These are phyloP conservation scores for Candida golubevii DNA, from an alignment of 805 yeast genomes.

Conservation along the genomic window DNA sequence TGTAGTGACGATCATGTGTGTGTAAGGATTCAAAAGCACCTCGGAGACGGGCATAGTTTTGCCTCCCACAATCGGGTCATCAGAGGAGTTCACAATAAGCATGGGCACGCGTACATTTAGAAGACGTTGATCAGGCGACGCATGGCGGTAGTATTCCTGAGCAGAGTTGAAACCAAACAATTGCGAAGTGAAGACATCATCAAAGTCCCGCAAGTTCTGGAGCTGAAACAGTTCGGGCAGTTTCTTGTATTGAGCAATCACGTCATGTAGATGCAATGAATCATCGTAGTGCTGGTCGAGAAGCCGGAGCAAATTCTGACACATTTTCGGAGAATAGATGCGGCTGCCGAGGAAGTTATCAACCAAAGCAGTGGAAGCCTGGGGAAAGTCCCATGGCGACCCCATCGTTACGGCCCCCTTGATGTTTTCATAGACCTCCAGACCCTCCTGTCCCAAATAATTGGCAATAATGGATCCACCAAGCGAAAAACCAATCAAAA, in stretches of 20 bases:
- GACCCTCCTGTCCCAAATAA: constrained; percentile 62
- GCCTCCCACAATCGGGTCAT: constrained; percentile 63
- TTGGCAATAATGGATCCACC: constrained; percentile 67
- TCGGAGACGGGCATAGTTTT: constrained; percentile 50
- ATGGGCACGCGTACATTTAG: constrained; percentile 57
- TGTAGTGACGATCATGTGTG: constrained; percentile 53
- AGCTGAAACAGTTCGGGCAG: constrained; percentile 30
- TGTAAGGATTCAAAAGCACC: constrained; percentile 51
- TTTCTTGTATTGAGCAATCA: constrained; percentile 24
- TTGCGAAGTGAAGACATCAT: constrained; percentile 55
- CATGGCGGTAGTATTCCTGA: constrained; percentile 59
- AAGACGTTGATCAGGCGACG: constrained; percentile 56
- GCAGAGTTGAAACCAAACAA: constrained; percentile 61
- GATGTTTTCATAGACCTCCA: constrained; percentile 44
- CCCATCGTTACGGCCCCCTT: constrained; percentile 58
- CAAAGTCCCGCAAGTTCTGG: constrained; percentile 51
- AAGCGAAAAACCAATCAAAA: constrained; percentile 63
- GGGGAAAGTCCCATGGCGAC: constrained; percentile 70
- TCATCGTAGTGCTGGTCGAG: constrained; percentile 30
- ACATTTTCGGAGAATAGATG: constrained; percentile 42
- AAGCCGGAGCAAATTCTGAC: constrained; percentile 32
- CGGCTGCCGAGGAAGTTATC: constrained; percentile 37
- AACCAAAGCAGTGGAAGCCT: constrained; percentile 41
- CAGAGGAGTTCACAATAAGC: constrained; percentile 54
- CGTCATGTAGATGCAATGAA: constrained; percentile 20